phyloP scores from a whole-genome alignment of 805 yeast species.

The Naumovozyma baii region DNA sequence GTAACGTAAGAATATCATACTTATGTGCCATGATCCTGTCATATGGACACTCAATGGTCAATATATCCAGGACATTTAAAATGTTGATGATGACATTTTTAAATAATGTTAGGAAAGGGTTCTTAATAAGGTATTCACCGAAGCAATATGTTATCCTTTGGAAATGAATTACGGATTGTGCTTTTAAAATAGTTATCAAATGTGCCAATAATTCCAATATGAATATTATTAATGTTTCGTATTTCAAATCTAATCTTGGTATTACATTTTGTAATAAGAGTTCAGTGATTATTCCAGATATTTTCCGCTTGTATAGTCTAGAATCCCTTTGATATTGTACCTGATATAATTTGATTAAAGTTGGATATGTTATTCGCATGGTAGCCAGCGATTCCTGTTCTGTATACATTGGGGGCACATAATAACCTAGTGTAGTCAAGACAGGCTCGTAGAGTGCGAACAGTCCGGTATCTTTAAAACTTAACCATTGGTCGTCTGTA shows the following conservation, averaged over 20 bases:
- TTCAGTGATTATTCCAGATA: slow-evolving; percentile 15
- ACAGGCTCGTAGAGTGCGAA: slow-evolving; percentile 20
- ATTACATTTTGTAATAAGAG: slow-evolving; percentile 19
- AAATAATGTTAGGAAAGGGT: slow-evolving; percentile 22
- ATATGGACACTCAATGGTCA: slow-evolving; percentile 9
- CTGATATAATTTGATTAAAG: slow-evolving; percentile 14
- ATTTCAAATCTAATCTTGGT: slow-evolving; percentile 18
- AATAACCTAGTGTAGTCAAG: slow-evolving; percentile 19
- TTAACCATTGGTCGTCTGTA: slow-evolving; percentile 11
- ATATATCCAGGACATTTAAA: slow-evolving; percentile 5
- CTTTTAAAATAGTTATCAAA: slow-evolving; percentile 5
- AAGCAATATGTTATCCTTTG: slow-evolving; percentile 20
- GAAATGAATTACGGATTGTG: slow-evolving; percentile 9
- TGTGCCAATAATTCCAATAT: slow-evolving; percentile 4
- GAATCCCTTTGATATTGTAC: slow-evolving; percentile 7
- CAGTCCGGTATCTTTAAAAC: slow-evolving; percentile 20
- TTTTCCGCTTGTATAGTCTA: slow-evolving; percentile 4
- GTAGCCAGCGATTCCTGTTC: slow-evolving; percentile 11
- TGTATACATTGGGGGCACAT: slow-evolving; percentile 21
- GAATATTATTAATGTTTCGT: slow-evolving; percentile 13
- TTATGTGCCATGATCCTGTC: slow-evolving; percentile 19
- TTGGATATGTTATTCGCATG: slow-evolving; percentile 16
- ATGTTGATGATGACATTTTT: slow-evolving; percentile 9
- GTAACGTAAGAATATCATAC: slow-evolving; percentile 19
- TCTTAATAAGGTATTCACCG: slow-evolving; percentile 23